A percentile compares a stretch with the other conserved stretches of the same genome.
Conservation (phyloP, 495 filamentous ascomycete genomes). For the Daldinia decipiens region DNA sequence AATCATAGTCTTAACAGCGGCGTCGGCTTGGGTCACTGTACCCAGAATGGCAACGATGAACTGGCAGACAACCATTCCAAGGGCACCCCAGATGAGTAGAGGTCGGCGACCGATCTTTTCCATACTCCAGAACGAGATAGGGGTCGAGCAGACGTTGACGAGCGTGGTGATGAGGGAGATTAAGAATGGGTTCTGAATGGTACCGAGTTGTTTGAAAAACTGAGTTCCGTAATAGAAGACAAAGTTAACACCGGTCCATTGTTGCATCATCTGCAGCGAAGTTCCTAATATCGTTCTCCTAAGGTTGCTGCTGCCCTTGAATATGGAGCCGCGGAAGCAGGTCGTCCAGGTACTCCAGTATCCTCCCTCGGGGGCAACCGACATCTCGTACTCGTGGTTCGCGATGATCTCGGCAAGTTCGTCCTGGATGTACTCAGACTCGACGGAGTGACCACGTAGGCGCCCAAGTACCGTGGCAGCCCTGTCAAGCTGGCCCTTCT, state of each 20-base stretch:
- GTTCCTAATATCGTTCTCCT: slow-evolving; percentile 81
- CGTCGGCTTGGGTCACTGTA: slow-evolving; percentile 63
- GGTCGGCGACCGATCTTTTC: slow-evolving; percentile 76
- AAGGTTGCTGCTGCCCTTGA: slow-evolving; percentile 66
- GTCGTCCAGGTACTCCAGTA: slow-evolving; percentile 75
- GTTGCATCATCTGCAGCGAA: slow-evolving; percentile 79
- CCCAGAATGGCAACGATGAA: slow-evolving; percentile 82
- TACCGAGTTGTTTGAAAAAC: slow-evolving; percentile 70
- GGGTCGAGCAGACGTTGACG: slow-evolving; percentile 78
- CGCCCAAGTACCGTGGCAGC: slow-evolving; percentile 71
- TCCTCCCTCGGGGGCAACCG: slow-evolving; percentile 67
- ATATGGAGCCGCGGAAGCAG: slow-evolving; percentile 70
- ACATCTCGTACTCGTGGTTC: slow-evolving; percentile 82
- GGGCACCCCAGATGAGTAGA: slow-evolving; percentile 72
- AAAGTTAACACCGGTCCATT: slow-evolving; percentile 59
- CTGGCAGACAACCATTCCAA: slow-evolving; percentile 76
- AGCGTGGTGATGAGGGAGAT: slow-evolving; percentile 77
- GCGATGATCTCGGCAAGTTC: slow-evolving; percentile 85
- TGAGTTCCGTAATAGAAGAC: slow-evolving; percentile 74
- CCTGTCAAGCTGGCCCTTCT: slow-evolving; percentile 70
- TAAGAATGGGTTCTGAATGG: slow-evolving; percentile 70
- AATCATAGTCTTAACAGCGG: slow-evolving; percentile 71
- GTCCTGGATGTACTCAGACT: slow-evolving; percentile 70
- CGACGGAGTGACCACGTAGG: slow-evolving; percentile 72
- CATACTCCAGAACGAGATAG: slow-evolving; percentile 70